phyloP scores from a whole-genome alignment of 1,284 basidiomycete genomes.

The Ceratobasidium sp. region DNA sequence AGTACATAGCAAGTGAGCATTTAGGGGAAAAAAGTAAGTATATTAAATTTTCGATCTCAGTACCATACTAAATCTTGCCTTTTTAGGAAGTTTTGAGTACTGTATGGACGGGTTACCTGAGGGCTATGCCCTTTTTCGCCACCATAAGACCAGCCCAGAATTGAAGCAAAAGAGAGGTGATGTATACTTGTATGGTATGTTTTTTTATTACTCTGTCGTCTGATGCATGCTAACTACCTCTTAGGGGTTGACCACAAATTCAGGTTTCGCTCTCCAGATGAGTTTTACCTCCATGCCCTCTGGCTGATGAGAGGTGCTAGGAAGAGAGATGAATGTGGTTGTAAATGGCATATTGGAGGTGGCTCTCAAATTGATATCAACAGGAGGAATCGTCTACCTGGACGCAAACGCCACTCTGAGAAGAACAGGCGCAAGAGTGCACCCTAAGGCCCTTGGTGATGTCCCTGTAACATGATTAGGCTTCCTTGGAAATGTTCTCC shows the following conservation, averaged over 20 bases:
- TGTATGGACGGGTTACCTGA: constrained; percentile 4
- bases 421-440: neutral
- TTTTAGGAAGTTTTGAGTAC: neutral
- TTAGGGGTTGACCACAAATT: neutral
- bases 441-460: neutral
- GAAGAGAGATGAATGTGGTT: neutral
- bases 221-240: neutral
- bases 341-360: constrained; percentile 11
- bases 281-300: constrained; percentile 24
- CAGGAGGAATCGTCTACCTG: neutral
- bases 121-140: constrained; percentile 21
- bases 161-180: constrained; percentile 12
- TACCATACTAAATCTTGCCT: neutral
- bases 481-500: neutral
- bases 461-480: neutral
- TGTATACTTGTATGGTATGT: constrained; percentile 30
- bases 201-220: too few species aligned
- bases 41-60: neutral
- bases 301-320: constrained; percentile 30
- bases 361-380: constrained; percentile 28
- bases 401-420: neutral
- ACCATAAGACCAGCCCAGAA: constrained; percentile 4
- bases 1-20: neutral
- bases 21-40: neutral
- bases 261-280: constrained; percentile 33